phyloP scores from a whole-genome alignment of 371 early-diverging fungal species.

The Mortierella sp. region DNA sequence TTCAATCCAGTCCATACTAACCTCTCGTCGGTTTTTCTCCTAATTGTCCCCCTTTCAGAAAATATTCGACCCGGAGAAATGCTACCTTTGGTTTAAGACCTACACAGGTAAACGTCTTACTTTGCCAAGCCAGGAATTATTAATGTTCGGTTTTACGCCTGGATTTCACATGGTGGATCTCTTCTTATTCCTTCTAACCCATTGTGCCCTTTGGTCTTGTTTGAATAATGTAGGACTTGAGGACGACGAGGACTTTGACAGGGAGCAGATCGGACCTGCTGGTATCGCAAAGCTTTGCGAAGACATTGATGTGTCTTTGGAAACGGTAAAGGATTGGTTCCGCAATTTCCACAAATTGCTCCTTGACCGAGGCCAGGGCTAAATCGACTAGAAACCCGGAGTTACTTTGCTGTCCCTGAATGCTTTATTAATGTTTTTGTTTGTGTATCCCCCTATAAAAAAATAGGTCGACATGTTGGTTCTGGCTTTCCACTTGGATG shows the following conservation, averaged over 20 bases:
- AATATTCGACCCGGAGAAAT: slow-evolving; percentile 23
- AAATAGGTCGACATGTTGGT: slow-evolving; percentile 69
- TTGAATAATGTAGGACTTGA: slow-evolving; percentile 28
- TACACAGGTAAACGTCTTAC: slow-evolving; percentile 32
- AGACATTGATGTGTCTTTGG: slow-evolving; percentile 47
- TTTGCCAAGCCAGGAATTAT: neutral
- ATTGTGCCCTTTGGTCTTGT: neutral
- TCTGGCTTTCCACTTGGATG: slow-evolving; percentile 74
- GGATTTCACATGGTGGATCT: neutral
- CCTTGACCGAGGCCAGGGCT: neutral
- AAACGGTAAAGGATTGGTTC: slow-evolving; percentile 31
- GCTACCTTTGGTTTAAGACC: slow-evolving; percentile 42
- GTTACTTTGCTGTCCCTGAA: slow-evolving; percentile 8
- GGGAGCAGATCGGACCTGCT: slow-evolving; percentile 43
- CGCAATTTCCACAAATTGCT: slow-evolving; percentile 7
- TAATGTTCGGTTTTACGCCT: neutral
- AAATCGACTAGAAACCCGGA: neutral
- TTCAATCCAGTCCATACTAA: neutral
- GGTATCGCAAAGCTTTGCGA: slow-evolving; percentile 54
- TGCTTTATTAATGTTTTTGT: slow-evolving; percentile 8
- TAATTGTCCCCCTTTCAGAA: slow-evolving; percentile 15
- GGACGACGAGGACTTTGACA: slow-evolving; percentile 45
- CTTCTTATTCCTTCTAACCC: neutral
- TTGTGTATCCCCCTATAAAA: slow-evolving; percentile 11
- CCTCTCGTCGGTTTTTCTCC: slow-evolving; percentile 7